Conservation (phyloP, 495 filamentous ascomycete genomes). For the Physcia stellaris region DNA sequence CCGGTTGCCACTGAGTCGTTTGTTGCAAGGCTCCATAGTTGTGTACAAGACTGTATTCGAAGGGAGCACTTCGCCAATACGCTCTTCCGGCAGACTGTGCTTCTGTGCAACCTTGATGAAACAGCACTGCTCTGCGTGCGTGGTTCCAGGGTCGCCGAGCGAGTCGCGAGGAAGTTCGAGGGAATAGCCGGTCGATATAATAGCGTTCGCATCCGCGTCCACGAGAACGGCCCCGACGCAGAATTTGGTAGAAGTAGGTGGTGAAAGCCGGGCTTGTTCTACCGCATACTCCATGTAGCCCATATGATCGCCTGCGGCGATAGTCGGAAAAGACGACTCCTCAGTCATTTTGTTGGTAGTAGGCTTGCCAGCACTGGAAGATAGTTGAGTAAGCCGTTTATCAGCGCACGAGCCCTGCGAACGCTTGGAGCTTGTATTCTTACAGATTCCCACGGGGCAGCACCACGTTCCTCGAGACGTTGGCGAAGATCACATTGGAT, state of each 20-base stretch:
- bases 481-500: too few relatives aligned
- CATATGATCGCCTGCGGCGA: constrained; percentile 18
- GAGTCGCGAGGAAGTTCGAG: constrained; percentile 21
- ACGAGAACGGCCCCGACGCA: constrained; percentile 23
- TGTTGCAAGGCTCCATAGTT: constrained; percentile 25
- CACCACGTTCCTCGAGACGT: too few relatives aligned
- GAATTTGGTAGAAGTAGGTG: constrained; percentile 20
- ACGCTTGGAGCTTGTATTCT: too few relatives aligned
- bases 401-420: too few relatives aligned
- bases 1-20: constrained; percentile 21
- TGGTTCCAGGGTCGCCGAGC: constrained; percentile 25
- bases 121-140: constrained; percentile 33
- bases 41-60: constrained; percentile 24
- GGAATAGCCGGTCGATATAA: constrained; percentile 21
- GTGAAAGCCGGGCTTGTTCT: constrained; percentile 16
- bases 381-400: too few relatives aligned
- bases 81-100: constrained; percentile 24
- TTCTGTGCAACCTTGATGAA: constrained; percentile 32
- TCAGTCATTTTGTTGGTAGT: too few relatives aligned
- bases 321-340: constrained; percentile 5
- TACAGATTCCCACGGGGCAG: too few relatives aligned
- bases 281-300: constrained; percentile 20
- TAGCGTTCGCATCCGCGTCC: constrained; percentile 12
- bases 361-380: too few relatives aligned
- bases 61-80: constrained; percentile 25